Conservation (phyloP, 257 asterid genomes). For the Linaria vulgaris region DNA sequence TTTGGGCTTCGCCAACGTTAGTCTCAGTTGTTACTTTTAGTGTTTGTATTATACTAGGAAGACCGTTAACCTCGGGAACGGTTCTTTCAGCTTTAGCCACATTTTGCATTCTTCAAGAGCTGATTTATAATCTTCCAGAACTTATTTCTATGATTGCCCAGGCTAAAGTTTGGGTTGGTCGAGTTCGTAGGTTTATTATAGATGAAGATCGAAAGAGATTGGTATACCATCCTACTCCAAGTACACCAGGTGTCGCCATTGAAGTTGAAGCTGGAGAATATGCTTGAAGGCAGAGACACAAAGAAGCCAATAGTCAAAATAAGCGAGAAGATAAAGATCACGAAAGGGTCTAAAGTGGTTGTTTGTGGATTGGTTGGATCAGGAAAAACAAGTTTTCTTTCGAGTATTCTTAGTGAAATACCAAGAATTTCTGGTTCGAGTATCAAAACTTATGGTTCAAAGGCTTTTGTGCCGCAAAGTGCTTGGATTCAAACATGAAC, state of each 20-base stretch:
- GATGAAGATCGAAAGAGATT: slow-evolving; percentile 57
- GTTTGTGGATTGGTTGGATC: slow-evolving; percentile 85
- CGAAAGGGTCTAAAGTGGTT: slow-evolving; percentile 71
- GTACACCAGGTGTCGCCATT: slow-evolving; percentile 45
- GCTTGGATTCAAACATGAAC: slow-evolving; percentile 94
- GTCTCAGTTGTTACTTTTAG: slow-evolving; percentile 77
- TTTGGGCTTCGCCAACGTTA: slow-evolving; percentile 88
- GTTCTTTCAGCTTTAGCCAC: slow-evolving; percentile 91
- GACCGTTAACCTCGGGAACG: slow-evolving; percentile 66
- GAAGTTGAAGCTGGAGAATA: slow-evolving; percentile 70
- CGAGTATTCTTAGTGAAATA: slow-evolving; percentile 70
- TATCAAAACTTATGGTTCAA: slow-evolving; percentile 56
- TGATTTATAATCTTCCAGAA: slow-evolving; percentile 85
- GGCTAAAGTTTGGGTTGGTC: slow-evolving; percentile 69
- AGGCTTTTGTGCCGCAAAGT: slow-evolving; percentile 80
- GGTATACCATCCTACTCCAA: slow-evolving; percentile 25
- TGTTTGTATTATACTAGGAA: slow-evolving; percentile 56
- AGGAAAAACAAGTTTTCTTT: slow-evolving; percentile 75
- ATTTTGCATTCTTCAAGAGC: slow-evolving; percentile 81
- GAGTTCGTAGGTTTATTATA: slow-evolving; percentile 49
- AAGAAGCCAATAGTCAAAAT: slow-evolving; percentile 53
- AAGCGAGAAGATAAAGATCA: slow-evolving; percentile 38
- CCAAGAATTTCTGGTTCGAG: slow-evolving; percentile 61
- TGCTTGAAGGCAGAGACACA: slow-evolving; percentile 43
- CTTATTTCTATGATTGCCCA: slow-evolving; percentile 76